A percentile compares a stretch with the other conserved stretches of the same genome.
Evolutionary conservation across 106 monocot species (phyloP).

Genomic region (Allium fistulosum): DNA sequence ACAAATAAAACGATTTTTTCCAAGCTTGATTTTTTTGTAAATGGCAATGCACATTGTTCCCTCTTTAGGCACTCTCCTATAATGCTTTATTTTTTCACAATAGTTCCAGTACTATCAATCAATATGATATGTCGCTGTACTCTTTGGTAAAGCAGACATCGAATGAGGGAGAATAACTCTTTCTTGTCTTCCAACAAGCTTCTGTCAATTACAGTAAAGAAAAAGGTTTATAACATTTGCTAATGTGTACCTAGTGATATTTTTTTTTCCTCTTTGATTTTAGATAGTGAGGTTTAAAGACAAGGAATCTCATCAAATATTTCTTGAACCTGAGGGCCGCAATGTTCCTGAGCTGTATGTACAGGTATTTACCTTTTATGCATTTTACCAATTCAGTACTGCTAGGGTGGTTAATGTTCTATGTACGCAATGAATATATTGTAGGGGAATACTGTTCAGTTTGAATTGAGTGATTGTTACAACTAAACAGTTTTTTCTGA

Average conservation of each 20-base stretch:
- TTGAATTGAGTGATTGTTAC: background rate
- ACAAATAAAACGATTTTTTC: too few species aligned
- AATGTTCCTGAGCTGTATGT: slow-evolving; percentile 96
- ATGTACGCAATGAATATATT: too few species aligned
- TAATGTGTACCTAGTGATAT: background rate
- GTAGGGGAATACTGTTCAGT: background rate
- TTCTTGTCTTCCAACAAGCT: too few species aligned
- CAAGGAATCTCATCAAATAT: slow-evolving; percentile 97
- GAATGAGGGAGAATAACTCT: background rate
- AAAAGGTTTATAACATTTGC: too few species aligned
- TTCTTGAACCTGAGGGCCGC: slow-evolving; percentile 98
- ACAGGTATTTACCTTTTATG: slow-evolving; percentile 49
- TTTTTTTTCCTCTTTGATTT: background rate
- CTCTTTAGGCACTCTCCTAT: too few species aligned
- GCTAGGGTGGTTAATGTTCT: too few species aligned
- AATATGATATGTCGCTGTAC: background rate
- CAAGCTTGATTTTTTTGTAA: too few species aligned
- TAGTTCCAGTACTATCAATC: too few species aligned
- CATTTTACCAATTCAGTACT: too few species aligned
- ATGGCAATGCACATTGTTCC: too few species aligned
- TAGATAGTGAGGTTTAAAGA: slow-evolving; percentile 96
- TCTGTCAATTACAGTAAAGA: too few species aligned
- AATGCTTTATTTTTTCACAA: too few species aligned
- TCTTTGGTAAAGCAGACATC: background rate
- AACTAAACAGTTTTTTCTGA: background rate